These are phyloP conservation scores for Prorocentrum cordatum DNA, from an alignment of 169 alveolate genomes.

Conservation along the genomic window DNA sequence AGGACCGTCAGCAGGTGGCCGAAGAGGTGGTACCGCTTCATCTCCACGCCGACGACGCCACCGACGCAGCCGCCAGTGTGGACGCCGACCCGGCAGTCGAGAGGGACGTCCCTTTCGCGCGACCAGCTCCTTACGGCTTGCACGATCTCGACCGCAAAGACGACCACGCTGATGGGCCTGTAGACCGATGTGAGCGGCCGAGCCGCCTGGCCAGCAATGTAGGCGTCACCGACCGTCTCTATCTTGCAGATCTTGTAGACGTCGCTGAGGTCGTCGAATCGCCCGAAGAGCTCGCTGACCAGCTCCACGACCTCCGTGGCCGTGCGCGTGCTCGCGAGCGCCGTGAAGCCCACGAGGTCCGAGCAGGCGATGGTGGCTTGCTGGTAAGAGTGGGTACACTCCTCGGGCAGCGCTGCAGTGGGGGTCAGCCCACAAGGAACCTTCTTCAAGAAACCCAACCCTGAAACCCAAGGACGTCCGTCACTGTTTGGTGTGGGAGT, in stretches of 20 bases:
- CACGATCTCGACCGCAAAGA: neutral
- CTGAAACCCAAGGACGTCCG: no score
- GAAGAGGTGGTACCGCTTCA: conserved; percentile 64
- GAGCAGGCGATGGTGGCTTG: conserved; percentile 54
- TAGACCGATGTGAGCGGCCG: neutral
- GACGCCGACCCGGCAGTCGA: conserved; percentile 57
- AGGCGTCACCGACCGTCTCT: conserved; percentile 53
- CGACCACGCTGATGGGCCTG: neutral
- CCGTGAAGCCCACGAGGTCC: conserved; percentile 44
- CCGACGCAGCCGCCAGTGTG: conserved; percentile 63
- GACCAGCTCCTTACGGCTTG: neutral
- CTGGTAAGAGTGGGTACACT: no score
- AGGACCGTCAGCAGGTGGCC: conserved; percentile 52
- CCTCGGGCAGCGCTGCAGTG: no score
- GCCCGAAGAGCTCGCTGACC: conserved; percentile 44
- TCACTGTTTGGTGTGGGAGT: no score
- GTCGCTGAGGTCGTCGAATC: conserved; percentile 29
- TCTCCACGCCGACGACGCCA: conserved; percentile 38
- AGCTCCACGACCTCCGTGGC: conserved; percentile 33
- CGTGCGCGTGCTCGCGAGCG: conserved; percentile 20
- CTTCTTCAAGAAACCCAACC: no score
- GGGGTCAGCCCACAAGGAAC: no score
- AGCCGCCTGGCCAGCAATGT: neutral
- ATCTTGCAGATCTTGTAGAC: conserved; percentile 32
- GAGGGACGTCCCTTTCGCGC: neutral